Evolutionary conservation across 352 stramenopile genomes (phyloP).

Genomic region (Phytophthora melonis): DNA sequence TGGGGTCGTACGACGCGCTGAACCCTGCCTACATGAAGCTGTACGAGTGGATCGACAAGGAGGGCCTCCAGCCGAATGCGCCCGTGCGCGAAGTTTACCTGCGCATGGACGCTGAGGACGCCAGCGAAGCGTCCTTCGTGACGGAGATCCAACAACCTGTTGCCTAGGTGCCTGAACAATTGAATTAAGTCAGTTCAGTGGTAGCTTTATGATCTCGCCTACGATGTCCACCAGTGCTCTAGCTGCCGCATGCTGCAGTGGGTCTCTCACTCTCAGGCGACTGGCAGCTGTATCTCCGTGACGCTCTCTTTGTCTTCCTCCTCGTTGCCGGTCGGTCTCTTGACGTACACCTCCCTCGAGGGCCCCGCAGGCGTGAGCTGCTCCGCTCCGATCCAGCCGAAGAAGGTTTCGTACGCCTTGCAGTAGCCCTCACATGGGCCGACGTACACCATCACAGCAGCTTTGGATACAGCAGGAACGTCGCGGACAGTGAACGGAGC

Average conservation of each 20-base stretch:
- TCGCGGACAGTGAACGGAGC: slow-evolving; percentile 35
- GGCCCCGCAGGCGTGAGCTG: slow-evolving; percentile 35
- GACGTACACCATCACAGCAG: slow-evolving; percentile 45
- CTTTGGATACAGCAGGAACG: slow-evolving; percentile 31
- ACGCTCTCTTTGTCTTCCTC: slow-evolving; percentile 28
- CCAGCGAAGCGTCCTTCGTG: slow-evolving; percentile 37
- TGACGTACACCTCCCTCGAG: slow-evolving; percentile 57
- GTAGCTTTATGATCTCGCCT: too few species aligned
- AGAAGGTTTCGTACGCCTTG: slow-evolving; percentile 45
- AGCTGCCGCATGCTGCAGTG: background rate
- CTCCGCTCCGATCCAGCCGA: slow-evolving; percentile 46
- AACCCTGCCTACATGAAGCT: slow-evolving; percentile 34
- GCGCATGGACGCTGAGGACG: slow-evolving; percentile 31
- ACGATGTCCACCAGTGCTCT: too few species aligned
- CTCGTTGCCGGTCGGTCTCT: slow-evolving; percentile 35
- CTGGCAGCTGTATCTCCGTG: slow-evolving; percentile 46
- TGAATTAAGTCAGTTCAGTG: too few species aligned
- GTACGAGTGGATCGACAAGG: slow-evolving; percentile 42
- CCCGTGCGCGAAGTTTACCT: slow-evolving; percentile 53
- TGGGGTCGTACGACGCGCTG: slow-evolving; percentile 46
- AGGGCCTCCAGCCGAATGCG: slow-evolving; percentile 32
- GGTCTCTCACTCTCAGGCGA: slow-evolving; percentile 21
- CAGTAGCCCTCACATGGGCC: slow-evolving; percentile 41
- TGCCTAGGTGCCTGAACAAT: background rate
- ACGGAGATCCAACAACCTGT: slow-evolving; percentile 44